Evolutionary conservation across 1,139 yeast species (phyloP), one percentile per base, ranked within the genome.

Genomic region (Komagataea norvegica): DNA sequence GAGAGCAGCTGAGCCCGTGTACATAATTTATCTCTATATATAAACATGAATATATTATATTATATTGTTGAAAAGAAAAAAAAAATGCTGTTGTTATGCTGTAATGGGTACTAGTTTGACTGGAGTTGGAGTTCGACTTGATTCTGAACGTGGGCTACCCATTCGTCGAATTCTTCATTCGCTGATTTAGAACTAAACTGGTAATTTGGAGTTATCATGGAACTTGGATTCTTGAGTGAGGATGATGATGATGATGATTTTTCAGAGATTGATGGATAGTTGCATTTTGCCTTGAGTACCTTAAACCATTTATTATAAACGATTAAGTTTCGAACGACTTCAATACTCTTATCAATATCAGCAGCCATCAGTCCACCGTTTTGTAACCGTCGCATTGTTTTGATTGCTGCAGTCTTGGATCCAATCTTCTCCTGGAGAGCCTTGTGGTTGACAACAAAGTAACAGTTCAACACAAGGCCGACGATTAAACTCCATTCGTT

Each of bases 401-500:
- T 67, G 38, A 73, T 60, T 13, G 77, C 67, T 25, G 66, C 61
- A 7, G 70, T 57, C 40, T 66, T 70, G 19, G 74, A 66, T 2
- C 82, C 77, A 8, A 78, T 63, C 36, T 67, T 70, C 9, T 60
- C 54, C 8, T 61, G 55, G 14, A 79, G 58, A 21, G 67, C 54
- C 18, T 63, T 63, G 42, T 72, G 70, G 52, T 78, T 77, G 25
- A 80, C 67, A 11, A 79, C 62, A 11, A 67, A 61, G 37, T 76
- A 78, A 11, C 80, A 78, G 6, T 80, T 72, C 29, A 79, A 67
- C 1, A 80, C 66, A 45, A 81, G 56, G 0, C 88, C 89, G 55
- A 85, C 78, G 1, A 81, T 74, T 21, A 81, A 56, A 13, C 78
- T 74, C 86, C 88, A 81, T 31, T 79, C 81, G 40, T 72, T 76